These are phyloP conservation scores for Rubroboletus satanas DNA, from an alignment of 768 basidiomycete species.

Conservation along the genomic window DNA sequence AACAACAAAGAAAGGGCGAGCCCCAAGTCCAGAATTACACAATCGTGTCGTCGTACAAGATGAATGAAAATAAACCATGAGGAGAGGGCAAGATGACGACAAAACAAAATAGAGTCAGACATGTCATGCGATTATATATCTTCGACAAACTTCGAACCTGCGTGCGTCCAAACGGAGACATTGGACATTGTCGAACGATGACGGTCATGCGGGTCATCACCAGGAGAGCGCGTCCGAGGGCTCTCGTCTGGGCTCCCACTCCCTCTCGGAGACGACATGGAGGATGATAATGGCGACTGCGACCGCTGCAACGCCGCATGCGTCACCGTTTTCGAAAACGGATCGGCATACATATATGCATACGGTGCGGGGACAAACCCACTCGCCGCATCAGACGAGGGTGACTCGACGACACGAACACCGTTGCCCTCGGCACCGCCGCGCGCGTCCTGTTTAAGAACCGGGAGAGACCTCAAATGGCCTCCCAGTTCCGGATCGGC, in stretches of 20 bases:
- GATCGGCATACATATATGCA: conserved; percentile 18
- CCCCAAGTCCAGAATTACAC: background rate
- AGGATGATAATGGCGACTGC: conserved; percentile 30
- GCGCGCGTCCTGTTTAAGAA: background rate
- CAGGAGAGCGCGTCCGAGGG: background rate
- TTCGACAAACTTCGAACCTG: conserved; percentile 51
- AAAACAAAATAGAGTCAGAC: background rate
- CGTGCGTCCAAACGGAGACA: conserved; percentile 37
- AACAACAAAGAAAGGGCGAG: background rate
- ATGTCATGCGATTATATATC: conserved; percentile 14
- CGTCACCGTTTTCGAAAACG: conserved; percentile 17
- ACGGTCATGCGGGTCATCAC: conserved; percentile 10
- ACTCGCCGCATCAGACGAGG: conserved; percentile 20
- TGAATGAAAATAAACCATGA: background rate
- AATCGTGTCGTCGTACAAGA: background rate
- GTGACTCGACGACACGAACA: conserved; percentile 24
- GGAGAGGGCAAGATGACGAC: background rate
- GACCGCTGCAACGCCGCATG: conserved; percentile 16
- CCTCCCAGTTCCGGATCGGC: background rate
- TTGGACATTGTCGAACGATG: conserved; percentile 25
- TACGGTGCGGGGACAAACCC: conserved; percentile 7
- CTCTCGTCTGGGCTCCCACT: conserved; percentile 15
- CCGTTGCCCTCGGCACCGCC: background rate
- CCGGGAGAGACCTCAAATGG: background rate
- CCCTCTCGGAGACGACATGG: conserved; percentile 20